phyloP scores from a whole-genome alignment of 2,329 filamentous ascomycete genomes.

The Coniochaeta sp. region DNA sequence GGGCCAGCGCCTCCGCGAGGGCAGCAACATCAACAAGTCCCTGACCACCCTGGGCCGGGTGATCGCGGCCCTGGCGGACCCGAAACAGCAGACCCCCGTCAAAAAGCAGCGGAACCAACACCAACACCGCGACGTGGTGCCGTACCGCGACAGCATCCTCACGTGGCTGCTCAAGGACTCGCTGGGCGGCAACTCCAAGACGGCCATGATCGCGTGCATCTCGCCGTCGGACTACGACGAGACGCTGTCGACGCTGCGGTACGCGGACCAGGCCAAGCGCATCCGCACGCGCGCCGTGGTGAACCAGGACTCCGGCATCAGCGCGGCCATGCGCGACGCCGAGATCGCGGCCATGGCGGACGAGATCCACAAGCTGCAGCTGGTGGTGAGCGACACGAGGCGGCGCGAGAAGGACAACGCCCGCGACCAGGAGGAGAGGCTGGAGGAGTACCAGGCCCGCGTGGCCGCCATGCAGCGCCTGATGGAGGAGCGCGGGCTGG shows the following conservation, averaged over 20 bases:
- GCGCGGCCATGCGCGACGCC: constrained; percentile 85
- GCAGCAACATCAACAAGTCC: constrained; percentile 98
- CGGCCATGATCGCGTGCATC: constrained; percentile 98
- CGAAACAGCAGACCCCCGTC: constrained; percentile 55
- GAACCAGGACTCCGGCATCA: constrained; percentile 87
- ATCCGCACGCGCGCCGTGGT: constrained; percentile 92
- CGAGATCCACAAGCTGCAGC: constrained; percentile 80
- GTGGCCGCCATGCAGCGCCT: constrained; percentile 86
- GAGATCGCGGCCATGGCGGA: constrained; percentile 94
- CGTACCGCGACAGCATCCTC: constrained; percentile 82
- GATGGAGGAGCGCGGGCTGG: constrained; percentile 89
- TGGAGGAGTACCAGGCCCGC: constrained; percentile 92
- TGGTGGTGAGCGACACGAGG: constrained; percentile 59
- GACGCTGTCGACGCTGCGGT: constrained; percentile 89
- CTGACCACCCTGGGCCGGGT: constrained; percentile 92
- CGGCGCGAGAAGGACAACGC: constrained; percentile 65
- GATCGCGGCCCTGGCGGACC: constrained; percentile 79
- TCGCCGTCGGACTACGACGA: constrained; percentile 95
- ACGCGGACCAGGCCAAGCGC: constrained; percentile 94
- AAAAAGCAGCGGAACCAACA: constrained; percentile 34
- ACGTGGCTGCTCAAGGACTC: constrained; percentile 92
- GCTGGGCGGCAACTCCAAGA: constrained; percentile 93
- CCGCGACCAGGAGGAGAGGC: constrained; percentile 68
- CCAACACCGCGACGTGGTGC: constrained; percentile 65
- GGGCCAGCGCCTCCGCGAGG: constrained; percentile 81